Evolutionary conservation across 495 filamentous ascomycete genomes (phyloP).

Genomic region (Podospora didyma): DNA sequence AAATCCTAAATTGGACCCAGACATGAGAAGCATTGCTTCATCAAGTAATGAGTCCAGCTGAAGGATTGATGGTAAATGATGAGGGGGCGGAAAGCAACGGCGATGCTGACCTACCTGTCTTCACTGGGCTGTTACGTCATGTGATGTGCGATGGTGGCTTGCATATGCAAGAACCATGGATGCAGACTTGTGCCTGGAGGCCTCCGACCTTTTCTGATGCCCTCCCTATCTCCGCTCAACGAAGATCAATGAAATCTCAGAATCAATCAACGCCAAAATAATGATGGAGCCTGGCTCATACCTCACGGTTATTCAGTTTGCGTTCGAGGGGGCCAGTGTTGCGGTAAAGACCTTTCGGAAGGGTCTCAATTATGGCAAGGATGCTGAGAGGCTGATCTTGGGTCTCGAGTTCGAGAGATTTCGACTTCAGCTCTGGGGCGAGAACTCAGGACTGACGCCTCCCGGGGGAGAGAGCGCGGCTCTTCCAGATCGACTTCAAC

Average conservation of each 20-base stretch:
- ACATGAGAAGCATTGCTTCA: too few species aligned
- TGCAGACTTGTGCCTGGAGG: too few species aligned
- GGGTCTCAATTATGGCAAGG: slow-evolving; percentile 4
- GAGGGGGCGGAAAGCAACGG: too few species aligned
- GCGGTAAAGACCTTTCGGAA: slow-evolving; percentile 12
- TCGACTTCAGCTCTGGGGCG: slow-evolving; percentile 8
- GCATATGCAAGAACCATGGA: too few species aligned
- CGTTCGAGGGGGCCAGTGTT: not conserved
- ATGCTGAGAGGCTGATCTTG: slow-evolving; percentile 8
- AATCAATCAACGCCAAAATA: not conserved
- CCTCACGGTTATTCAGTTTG: slow-evolving; percentile 5
- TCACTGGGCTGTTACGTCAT: not conserved
- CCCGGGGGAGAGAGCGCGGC: not conserved
- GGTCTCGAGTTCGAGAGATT: slow-evolving; percentile 10
- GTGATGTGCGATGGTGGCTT: not conserved
- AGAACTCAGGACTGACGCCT: slow-evolving; percentile 7
- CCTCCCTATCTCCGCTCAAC: too few species aligned
- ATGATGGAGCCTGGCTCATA: slow-evolving; percentile 9
- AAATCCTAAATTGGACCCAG: too few species aligned
- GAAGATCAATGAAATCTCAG: too few species aligned
- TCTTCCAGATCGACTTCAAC: not conserved
- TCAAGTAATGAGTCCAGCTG: too few species aligned
- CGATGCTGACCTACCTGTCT: not conserved
- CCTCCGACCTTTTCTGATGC: too few species aligned
- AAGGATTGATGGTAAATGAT: too few species aligned